Conservation (phyloP, 129 eudicot species). For the Helianthus tuberosus region DNA sequence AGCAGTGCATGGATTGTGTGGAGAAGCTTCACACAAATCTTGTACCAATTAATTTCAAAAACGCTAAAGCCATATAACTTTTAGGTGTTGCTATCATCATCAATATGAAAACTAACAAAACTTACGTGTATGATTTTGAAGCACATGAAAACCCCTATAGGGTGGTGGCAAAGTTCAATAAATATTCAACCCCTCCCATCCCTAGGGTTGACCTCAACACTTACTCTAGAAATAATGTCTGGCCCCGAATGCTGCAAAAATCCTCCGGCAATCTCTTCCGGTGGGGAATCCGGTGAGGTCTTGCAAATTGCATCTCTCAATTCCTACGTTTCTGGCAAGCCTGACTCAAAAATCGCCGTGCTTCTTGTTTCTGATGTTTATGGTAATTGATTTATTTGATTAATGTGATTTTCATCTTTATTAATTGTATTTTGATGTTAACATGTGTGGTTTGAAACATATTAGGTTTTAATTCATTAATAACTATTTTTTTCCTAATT, state of each 20-base stretch:
- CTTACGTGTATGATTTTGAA: slow-evolving; percentile 2
- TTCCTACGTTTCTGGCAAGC: slow-evolving; percentile 37
- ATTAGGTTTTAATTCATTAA: too few relatives aligned
- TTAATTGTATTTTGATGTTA: background rate
- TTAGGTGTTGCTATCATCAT: too few relatives aligned
- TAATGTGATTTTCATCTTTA: slow-evolving; percentile 17
- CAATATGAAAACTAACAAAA: slow-evolving; percentile 7
- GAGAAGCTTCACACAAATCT: background rate
- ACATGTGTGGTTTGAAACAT: background rate
- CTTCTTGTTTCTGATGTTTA: slow-evolving; percentile 42
- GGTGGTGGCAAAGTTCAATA: slow-evolving; percentile 18
- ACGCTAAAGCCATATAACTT: background rate
- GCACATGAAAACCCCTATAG: slow-evolving; percentile 2
- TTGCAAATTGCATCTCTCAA: slow-evolving; percentile 40
- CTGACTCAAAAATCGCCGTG: slow-evolving; percentile 35
- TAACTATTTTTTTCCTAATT: too few relatives aligned
- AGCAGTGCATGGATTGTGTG: too few relatives aligned
- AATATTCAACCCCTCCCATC: background rate
- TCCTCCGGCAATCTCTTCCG: slow-evolving; percentile 30
- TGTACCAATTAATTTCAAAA: background rate
- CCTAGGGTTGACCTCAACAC: slow-evolving; percentile 11
- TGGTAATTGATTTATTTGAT: slow-evolving; percentile 17
- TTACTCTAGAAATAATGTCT: slow-evolving; percentile 25
- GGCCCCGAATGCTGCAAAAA: slow-evolving; percentile 48
- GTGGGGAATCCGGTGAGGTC: slow-evolving; percentile 21